Evolutionary conservation across 768 basidiomycete species (phyloP), one percentile per base, ranked within the genome.

Genomic region (Russula emetica): DNA sequence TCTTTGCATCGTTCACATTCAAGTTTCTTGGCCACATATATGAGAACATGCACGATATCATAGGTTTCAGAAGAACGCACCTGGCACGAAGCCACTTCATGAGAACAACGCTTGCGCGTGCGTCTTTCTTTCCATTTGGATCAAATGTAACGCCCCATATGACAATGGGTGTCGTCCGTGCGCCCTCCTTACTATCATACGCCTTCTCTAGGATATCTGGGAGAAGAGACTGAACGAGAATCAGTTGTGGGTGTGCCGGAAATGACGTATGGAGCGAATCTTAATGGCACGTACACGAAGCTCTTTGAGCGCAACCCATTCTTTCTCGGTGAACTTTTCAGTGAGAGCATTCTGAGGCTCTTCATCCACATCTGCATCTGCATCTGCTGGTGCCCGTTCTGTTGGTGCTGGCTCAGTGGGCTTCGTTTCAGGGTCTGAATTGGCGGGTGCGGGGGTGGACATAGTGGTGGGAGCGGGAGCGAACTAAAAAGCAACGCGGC

Each of bases 1-100:
- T 78, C 56, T 78, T 76, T 26, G 87, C 88, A 47, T 83, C 83
- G 5, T 67, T 55, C 26, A 81, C 71, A 67, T 78, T 80, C 67
- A 88, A 26, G 18, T 60, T 42, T 40, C 63, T 64, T 40, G 58
- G 85, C 78, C 69, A 87, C 85, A 49, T 20, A 13, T 10, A 40
- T 55, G 22, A 30, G 24, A 28, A 20, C 36, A 24, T 60, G 61
- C 49, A 45, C 36, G 13, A 36, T 3, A 7, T 1, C 2, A 28
- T 45, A 4, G 3, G 47, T n/a, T 16, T 34, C 26, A 38, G 50
- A 28, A 36, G n/a, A 26, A 51, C 73, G 40, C 69, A 85, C 88
- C 87, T 82, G 5, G 91, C 91, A 61, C 87, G 81, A 34, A 91
- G 75, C 77, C 92, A 93, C 71, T 92, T 92, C 82, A 92, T 83